Percentiles rank a stretch among this genome's conserved stretches.
These are phyloP conservation scores for Carex sylvatica DNA, from an alignment of 202 grass and related monocot genomes.

Conservation along the genomic window DNA sequence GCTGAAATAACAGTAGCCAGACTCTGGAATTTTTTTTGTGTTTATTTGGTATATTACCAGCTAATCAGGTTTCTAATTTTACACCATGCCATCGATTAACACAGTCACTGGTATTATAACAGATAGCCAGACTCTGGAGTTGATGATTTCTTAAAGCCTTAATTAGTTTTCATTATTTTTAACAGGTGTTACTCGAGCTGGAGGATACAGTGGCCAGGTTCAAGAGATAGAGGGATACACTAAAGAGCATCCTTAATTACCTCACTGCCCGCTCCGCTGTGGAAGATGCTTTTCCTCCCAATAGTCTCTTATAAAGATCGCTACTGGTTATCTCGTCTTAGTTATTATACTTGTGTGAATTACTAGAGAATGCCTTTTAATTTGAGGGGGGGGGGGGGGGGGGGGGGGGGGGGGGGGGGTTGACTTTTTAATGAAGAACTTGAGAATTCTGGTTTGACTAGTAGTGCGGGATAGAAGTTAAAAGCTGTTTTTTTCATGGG, in stretches of 20 bases:
- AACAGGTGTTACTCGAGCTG: slow-evolving; percentile 61
- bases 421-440: too few relatives aligned
- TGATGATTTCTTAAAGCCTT: background rate
- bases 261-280: slow-evolving; percentile 74
- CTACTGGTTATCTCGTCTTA: background rate
- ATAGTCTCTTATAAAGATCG: background rate
- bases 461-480: background rate
- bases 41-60: background rate
- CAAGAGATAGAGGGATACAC: slow-evolving; percentile 61
- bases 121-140: background rate
- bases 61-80: background rate
- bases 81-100: background rate
- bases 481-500: background rate
- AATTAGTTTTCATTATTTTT: background rate
- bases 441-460: background rate
- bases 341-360: background rate
- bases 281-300: slow-evolving; percentile 54
- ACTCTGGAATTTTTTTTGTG: too few relatives aligned
- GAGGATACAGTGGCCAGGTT: slow-evolving; percentile 69
- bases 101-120: background rate
- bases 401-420: too few relatives aligned
- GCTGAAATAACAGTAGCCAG: too few relatives aligned
- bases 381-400: background rate
- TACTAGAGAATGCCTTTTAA: background rate
- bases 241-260: slow-evolving; percentile 80